Conservation (phyloP, 805 yeast genomes). For the Wickerhamiella occidentalis region DNA sequence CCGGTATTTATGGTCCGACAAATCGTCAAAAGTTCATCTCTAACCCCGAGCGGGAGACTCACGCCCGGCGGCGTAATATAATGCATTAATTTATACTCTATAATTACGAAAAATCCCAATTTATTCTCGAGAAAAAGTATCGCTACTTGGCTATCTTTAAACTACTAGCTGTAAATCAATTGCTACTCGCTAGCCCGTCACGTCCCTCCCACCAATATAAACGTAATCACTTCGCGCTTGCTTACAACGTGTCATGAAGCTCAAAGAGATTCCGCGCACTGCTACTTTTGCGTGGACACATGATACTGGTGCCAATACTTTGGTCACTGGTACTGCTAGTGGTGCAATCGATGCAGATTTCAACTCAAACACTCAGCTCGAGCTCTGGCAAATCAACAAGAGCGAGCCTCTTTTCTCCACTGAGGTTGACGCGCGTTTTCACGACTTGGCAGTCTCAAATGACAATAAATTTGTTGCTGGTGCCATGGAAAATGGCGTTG, state of each 20-base stretch:
- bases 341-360: slow-evolving; percentile 89
- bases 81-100: background rate
- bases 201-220: background rate
- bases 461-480: slow-evolving; percentile 46
- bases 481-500: slow-evolving; percentile 71
- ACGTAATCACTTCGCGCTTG: background rate
- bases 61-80: slow-evolving; percentile 11
- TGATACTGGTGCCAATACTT: slow-evolving; percentile 48
- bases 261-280: slow-evolving; percentile 70
- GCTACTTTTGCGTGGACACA: slow-evolving; percentile 97
- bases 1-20: slow-evolving; percentile 90
- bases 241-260: slow-evolving; percentile 42
- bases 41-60: slow-evolving; percentile 8
- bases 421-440: slow-evolving; percentile 35
- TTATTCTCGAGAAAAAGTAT: too few species aligned
- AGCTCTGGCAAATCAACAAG: slow-evolving; percentile 55
- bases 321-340: slow-evolving; percentile 90
- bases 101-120: background rate
- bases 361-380: slow-evolving; percentile 63
- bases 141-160: too few species aligned
- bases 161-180: background rate
- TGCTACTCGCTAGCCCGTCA: background rate
- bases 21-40: slow-evolving; percentile 30
- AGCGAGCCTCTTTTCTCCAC: slow-evolving; percentile 22
- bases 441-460: slow-evolving; percentile 30